Conservation (phyloP, 495 filamentous ascomycete genomes). For the Amorphotheca resinae region DNA sequence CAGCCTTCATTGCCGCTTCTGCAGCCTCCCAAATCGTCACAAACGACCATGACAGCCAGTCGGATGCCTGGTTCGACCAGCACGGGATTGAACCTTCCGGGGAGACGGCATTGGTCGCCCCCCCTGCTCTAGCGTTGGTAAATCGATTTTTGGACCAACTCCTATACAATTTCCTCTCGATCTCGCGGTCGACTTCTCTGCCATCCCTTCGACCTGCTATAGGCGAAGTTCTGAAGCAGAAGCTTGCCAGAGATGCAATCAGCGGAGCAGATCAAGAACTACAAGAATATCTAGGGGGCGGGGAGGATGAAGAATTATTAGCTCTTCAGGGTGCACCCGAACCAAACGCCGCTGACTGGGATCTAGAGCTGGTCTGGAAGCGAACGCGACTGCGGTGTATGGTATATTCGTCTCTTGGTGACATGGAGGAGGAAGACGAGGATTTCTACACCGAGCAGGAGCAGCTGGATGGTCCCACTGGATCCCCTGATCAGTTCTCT, state of each 20-base stretch:
- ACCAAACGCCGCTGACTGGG: conserved; percentile 48
- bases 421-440: conserved; percentile 96
- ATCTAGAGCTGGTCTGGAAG: conserved; percentile 82
- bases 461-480: conserved; percentile 40
- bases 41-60: conserved; percentile 66
- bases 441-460: conserved; percentile 70
- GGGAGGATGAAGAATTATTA: conserved; percentile 54
- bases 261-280: conserved; percentile 84
- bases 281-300: conserved; percentile 69
- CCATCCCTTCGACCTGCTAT: conserved; percentile 69
- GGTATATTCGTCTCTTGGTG: conserved; percentile 93
- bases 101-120: conserved; percentile 61
- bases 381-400: conserved; percentile 84
- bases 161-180: conserved; percentile 72
- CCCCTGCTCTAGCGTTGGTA: conserved; percentile 61
- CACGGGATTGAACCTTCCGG: conserved; percentile 48
- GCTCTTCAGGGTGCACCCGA: conserved; percentile 41
- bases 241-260: conserved; percentile 78
- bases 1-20: conserved; percentile 79
- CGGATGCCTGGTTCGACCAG: conserved; percentile 51
- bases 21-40: conserved; percentile 89
- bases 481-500: conserved; percentile 33
- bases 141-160: conserved; percentile 93
- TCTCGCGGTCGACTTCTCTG: conserved; percentile 72
- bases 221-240: conserved; percentile 74